Conservation (phyloP, 257 asterid genomes). For the Solanum chaucha region DNA sequence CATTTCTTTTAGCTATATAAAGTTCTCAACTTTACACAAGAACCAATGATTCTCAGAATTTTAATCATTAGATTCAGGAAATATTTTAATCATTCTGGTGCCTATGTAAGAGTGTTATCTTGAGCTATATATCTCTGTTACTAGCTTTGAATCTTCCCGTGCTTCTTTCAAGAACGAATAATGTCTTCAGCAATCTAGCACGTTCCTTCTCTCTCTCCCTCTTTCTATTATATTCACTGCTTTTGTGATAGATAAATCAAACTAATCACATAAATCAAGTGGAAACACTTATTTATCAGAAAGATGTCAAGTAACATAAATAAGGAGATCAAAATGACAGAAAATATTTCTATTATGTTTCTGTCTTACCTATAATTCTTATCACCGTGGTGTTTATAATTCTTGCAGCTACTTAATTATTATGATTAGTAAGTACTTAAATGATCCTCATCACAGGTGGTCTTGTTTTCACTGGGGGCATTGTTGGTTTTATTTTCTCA, state of each 20-base stretch:
- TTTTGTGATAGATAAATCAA: not conserved
- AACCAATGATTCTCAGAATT: not conserved
- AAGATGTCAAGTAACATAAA: not conserved
- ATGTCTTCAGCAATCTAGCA: not conserved
- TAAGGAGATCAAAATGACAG: not conserved
- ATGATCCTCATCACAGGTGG: constrained; percentile 47
- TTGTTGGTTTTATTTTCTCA: constrained; percentile 63
- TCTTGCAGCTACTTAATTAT: not conserved
- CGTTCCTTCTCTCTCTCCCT: not conserved
- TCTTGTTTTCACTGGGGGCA: constrained; percentile 65
- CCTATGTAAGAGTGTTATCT: not conserved
- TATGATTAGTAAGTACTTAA: not conserved
- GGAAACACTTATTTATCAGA: not conserved
- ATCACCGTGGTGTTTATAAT: not conserved
- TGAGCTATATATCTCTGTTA: not conserved
- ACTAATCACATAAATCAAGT: not conserved
- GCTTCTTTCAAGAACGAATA: not conserved
- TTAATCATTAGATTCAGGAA: not conserved
- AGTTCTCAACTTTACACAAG: not conserved
- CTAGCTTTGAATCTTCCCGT: not conserved
- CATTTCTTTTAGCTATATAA: not conserved
- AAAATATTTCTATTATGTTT: not conserved
- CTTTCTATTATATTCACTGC: not conserved
- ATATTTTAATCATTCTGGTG: not conserved
- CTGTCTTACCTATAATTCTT: not conserved